Conservation (phyloP, 371 early-diverging fungal genomes). For the Apophysomyces elegans region DNA sequence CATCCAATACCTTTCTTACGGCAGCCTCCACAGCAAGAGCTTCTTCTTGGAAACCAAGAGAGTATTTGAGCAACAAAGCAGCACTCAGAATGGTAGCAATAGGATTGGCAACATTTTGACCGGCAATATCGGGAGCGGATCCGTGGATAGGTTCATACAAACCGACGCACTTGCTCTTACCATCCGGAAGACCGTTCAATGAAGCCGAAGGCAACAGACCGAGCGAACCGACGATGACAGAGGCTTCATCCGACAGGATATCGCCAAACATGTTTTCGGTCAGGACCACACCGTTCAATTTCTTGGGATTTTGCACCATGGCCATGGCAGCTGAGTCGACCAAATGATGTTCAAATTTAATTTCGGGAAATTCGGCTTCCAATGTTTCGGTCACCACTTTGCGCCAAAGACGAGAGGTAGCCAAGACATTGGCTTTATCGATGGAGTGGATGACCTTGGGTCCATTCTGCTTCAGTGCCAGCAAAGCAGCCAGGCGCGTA, state of each 20-base stretch:
- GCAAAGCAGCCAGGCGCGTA: constrained; percentile 87
- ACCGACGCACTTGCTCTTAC: constrained; percentile 76
- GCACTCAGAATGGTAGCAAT: constrained; percentile 95
- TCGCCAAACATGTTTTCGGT: constrained; percentile 99
- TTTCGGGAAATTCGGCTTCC: constrained; percentile 83
- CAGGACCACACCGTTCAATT: constrained; percentile 92
- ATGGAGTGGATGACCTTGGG: constrained; percentile 81
- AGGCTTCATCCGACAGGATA: constrained; percentile 94
- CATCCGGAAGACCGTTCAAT: constrained; percentile 82
- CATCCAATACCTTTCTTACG: constrained; percentile 90
- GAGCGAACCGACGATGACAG: constrained; percentile 93
- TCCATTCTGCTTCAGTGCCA: constrained; percentile 70
- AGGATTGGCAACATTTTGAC: constrained; percentile 94
- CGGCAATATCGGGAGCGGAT: constrained; percentile 98
- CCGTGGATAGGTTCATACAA: constrained; percentile 98
- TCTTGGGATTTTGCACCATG: constrained; percentile 89
- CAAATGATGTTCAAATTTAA: constrained; percentile 84
- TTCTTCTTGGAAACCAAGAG: constrained; percentile 85
- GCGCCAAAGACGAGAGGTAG: constrained; percentile 96
- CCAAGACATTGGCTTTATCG: constrained; percentile 98
- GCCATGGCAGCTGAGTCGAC: constrained; percentile 98
- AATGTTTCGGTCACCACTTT: constrained; percentile 88
- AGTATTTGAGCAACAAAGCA: constrained; percentile 94
- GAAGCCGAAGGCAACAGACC: constrained; percentile 94
- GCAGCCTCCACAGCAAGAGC: constrained; percentile 91